phyloP scores from a whole-genome alignment of 768 basidiomycete species.

The Russula compacta region DNA sequence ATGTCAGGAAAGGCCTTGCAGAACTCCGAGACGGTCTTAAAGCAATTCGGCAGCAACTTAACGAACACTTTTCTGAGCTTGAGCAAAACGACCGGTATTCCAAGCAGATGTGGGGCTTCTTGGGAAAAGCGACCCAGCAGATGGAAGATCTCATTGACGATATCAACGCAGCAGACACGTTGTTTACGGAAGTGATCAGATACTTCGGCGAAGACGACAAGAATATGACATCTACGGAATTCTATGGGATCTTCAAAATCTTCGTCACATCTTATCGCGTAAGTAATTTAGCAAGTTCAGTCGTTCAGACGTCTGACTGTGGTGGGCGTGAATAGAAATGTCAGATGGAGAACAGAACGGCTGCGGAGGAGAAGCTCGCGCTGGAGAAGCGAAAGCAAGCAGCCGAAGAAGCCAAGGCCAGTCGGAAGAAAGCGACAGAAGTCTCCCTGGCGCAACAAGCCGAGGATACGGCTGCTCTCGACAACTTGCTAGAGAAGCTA shows the following conservation, averaged over 20 bases:
- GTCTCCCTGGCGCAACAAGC: conserved; percentile 34
- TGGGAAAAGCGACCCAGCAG: conserved; percentile 62
- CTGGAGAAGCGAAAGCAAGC: conserved; percentile 61
- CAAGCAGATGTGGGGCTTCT: conserved; percentile 87
- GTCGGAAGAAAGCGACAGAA: conserved; percentile 41
- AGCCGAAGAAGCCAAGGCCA: conserved; percentile 52
- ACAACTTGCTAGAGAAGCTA: conserved; percentile 62
- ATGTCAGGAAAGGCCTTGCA: conserved; percentile 65
- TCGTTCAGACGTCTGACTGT: not conserved
- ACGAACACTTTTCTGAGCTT: conserved; percentile 68
- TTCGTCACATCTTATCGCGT: conserved; percentile 92
- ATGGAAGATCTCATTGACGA: conserved; percentile 82
- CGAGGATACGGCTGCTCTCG: conserved; percentile 52
- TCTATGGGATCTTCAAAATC: conserved; percentile 95
- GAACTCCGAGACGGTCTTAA: conserved; percentile 73
- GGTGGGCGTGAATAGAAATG: conserved; percentile 58
- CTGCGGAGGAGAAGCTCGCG: conserved; percentile 61
- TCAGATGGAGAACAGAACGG: conserved; percentile 65
- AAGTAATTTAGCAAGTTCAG: conserved; percentile 18
- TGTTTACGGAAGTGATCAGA: conserved; percentile 74
- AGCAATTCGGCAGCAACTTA: conserved; percentile 69
- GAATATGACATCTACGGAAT: conserved; percentile 78
- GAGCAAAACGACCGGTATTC: conserved; percentile 70
- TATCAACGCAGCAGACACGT: conserved; percentile 75
- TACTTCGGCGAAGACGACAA: conserved; percentile 94